Conservation (phyloP, 2,329 filamentous ascomycete species). For the Xylariomycetidae sp. region DNA sequence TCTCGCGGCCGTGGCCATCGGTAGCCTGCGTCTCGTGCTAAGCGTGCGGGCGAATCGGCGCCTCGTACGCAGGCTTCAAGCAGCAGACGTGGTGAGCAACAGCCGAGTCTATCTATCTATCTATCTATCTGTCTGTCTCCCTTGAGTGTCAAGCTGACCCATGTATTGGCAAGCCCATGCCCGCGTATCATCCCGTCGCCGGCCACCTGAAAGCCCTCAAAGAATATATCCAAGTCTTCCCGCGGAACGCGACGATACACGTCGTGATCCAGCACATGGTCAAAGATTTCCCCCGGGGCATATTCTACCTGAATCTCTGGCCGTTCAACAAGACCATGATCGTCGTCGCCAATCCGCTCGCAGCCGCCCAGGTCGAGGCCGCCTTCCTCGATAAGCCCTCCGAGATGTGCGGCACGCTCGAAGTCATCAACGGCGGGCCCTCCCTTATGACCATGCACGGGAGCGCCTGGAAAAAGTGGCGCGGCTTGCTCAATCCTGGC, state of each 20-base stretch:
- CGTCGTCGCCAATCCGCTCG: constrained; percentile 9
- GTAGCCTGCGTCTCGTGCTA: too few species aligned
- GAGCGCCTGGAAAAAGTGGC: constrained; percentile 19
- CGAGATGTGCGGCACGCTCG: constrained; percentile 20
- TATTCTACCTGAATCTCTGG: constrained; percentile 19
- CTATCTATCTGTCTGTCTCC: too few species aligned
- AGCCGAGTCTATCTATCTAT: too few species aligned
- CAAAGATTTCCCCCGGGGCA: constrained; percentile 11
- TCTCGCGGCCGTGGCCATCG: too few species aligned
- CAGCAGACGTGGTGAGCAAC: constrained; percentile 3
- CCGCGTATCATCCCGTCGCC: constrained; percentile 11
- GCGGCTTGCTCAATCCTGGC: constrained; percentile 15
- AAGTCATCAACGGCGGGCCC: constrained; percentile 31
- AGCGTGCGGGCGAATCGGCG: constrained; percentile 4
- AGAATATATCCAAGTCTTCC: constrained; percentile 7
- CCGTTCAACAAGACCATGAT: constrained; percentile 14
- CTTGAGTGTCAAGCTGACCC: background rate
- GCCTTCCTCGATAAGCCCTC: constrained; percentile 13
- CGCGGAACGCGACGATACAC: constrained; percentile 11
- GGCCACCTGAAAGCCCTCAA: constrained; percentile 14
- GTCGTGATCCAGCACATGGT: constrained; percentile 13
- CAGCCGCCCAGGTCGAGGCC: constrained; percentile 14
- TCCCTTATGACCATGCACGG: constrained; percentile 40
- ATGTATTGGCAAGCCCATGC: constrained; percentile 10
- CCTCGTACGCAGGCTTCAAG: constrained; percentile 8